These are phyloP conservation scores for Penicillium occitanis DNA, from an alignment of 2,329 filamentous ascomycete genomes.

Conservation along the genomic window DNA sequence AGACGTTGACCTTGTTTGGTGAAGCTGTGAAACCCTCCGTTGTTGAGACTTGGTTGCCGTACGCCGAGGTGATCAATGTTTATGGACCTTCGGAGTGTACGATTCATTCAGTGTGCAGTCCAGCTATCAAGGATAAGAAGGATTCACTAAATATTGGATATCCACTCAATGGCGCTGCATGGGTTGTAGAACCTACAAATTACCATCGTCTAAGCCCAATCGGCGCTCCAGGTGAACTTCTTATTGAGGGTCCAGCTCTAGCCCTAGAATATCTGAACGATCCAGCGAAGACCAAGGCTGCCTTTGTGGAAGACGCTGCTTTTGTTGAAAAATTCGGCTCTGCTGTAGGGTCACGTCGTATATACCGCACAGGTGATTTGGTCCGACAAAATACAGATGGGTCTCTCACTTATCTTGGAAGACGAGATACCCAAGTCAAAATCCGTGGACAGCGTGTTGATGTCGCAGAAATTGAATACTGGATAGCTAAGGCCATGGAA, in stretches of 20 bases:
- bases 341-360: slow-evolving; percentile 29
- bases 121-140: background rate
- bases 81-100: slow-evolving; percentile 40
- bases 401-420: slow-evolving; percentile 32
- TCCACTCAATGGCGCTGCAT: slow-evolving; percentile 42
- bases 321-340: background rate
- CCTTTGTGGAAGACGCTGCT: background rate
- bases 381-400: slow-evolving; percentile 39
- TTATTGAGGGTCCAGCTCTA: background rate
- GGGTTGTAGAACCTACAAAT: slow-evolving; percentile 36
- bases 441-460: slow-evolving; percentile 45
- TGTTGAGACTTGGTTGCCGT: slow-evolving; percentile 63
- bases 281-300: background rate
- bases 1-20: slow-evolving; percentile 47
- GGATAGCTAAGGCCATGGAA: slow-evolving; percentile 7
- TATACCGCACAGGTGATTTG: slow-evolving; percentile 38
- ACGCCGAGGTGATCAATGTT: slow-evolving; percentile 40
- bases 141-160: slow-evolving; percentile 21
- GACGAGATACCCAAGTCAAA: slow-evolving; percentile 43
- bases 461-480: slow-evolving; percentile 40
- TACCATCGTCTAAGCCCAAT: background rate
- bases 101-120: background rate
- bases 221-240: background rate
- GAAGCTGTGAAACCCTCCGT: slow-evolving; percentile 71
- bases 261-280: background rate